Evolutionary conservation across 108 stramenopile species (phyloP).

Genomic region (Pseudonitzschia pungens): DNA sequence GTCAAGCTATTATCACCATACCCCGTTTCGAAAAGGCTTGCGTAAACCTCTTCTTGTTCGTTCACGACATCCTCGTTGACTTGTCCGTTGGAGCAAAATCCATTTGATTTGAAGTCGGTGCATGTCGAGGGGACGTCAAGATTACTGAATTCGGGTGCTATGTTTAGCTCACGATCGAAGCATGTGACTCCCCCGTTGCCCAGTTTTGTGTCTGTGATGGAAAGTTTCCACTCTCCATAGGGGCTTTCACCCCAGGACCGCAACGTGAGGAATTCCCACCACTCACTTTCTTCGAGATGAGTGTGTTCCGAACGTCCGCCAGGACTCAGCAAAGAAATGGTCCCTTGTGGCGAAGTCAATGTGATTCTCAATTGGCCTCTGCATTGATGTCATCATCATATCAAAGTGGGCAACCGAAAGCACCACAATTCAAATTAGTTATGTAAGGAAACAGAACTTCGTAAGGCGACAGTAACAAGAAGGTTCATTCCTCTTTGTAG

Average conservation of each 20-base stretch:
- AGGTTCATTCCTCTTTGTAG: too few relatives aligned
- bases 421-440: background rate
- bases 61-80: background rate
- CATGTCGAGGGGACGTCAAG: background rate
- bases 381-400: background rate
- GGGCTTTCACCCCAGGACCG: conserved; percentile 45
- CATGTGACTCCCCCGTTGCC: background rate
- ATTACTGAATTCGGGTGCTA: background rate
- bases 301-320: conserved; percentile 30
- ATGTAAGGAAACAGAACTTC: too few relatives aligned
- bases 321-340: conserved; percentile 32
- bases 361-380: conserved; percentile 43
- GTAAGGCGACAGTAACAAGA: too few relatives aligned
- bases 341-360: conserved; percentile 38
- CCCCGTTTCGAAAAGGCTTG: background rate
- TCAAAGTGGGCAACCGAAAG: background rate
- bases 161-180: background rate
- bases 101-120: background rate
- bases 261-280: conserved; percentile 47
- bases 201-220: background rate
- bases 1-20: background rate
- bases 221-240: conserved; percentile 32
- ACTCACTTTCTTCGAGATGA: conserved; percentile 11
- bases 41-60: background rate
- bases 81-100: background rate